Evolutionary conservation across 1,139 yeast species (phyloP).

Genomic region (Candida sojae): DNA sequence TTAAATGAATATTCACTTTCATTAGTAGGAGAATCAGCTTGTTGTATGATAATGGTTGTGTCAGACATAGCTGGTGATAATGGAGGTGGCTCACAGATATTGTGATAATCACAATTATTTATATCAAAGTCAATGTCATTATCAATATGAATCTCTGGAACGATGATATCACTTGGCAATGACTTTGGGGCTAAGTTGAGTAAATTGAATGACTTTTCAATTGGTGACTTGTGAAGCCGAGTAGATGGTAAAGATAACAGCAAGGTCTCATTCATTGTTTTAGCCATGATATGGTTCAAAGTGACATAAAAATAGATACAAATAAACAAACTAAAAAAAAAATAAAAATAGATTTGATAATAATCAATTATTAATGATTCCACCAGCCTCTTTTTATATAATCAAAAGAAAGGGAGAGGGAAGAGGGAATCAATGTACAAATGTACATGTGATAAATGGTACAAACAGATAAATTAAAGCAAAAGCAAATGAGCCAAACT

Average conservation of each 20-base stretch:
- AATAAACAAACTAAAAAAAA: background rate
- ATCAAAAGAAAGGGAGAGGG: background rate
- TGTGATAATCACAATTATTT: background rate
- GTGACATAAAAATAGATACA: background rate
- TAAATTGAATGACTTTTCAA: background rate
- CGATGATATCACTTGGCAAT: background rate
- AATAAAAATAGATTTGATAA: too few relatives aligned
- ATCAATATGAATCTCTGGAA: background rate
- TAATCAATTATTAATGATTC: background rate
- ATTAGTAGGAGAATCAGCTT: background rate
- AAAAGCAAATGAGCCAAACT: too few relatives aligned
- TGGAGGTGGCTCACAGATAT: background rate
- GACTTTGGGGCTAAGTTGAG: background rate
- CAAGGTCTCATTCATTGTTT: background rate
- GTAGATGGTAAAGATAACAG: background rate
- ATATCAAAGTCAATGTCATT: background rate
- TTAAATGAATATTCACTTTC: background rate
- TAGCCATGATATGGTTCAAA: background rate
- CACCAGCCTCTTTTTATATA: background rate
- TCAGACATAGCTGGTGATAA: slow-evolving; percentile 1
- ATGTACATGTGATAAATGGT: too few relatives aligned
- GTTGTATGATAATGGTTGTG: background rate
- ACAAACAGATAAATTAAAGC: too few relatives aligned
- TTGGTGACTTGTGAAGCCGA: background rate
- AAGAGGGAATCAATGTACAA: too few relatives aligned